Conservation (phyloP, 2,329 filamentous ascomycete genomes). For the Epichloe gansuensis region DNA sequence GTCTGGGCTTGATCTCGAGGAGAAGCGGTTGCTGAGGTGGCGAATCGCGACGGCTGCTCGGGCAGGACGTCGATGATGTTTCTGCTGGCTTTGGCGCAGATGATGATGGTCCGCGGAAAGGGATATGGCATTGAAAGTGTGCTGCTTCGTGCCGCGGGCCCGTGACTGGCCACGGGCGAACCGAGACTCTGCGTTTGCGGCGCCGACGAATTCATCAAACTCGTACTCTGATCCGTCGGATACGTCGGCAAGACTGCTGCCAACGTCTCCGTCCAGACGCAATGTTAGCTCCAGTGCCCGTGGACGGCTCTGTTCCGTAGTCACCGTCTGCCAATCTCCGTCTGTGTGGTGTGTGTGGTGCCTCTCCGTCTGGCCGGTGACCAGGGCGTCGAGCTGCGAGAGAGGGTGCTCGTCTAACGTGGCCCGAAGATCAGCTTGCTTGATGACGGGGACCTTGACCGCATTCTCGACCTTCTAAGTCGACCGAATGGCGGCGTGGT, state of each 20-base stretch:
- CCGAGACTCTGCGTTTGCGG: not conserved
- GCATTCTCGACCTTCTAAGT: conserved; percentile 29
- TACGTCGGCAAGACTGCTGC: conserved; percentile 34
- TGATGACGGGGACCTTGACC: conserved; percentile 23
- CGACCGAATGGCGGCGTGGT: conserved; percentile 24
- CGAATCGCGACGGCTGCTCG: conserved; percentile 14
- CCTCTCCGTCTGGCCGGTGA: conserved; percentile 8
- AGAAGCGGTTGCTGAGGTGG: conserved; percentile 17
- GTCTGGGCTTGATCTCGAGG: conserved; percentile 3
- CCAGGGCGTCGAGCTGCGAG: not conserved
- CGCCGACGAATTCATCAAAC: conserved; percentile 4
- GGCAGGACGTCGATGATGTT: conserved; percentile 9
- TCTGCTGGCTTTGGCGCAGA: conserved; percentile 11
- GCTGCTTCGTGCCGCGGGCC: not conserved
- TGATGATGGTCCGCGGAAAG: not conserved
- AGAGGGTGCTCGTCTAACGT: conserved; percentile 4
- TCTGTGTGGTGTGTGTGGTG: conserved; percentile 10
- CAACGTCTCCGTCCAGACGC: conserved; percentile 17
- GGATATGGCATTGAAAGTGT: not conserved
- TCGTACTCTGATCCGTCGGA: conserved; percentile 23
- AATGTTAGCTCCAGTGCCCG: conserved; percentile 13
- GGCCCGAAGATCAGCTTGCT: conserved; percentile 3
- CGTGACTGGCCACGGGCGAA: not conserved
- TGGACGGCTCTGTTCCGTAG: conserved; percentile 16
- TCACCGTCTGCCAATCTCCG: conserved; percentile 26